Evolutionary conservation across 805 yeast genomes (phyloP).

Genomic region (Nakazawaea siamensis): DNA sequence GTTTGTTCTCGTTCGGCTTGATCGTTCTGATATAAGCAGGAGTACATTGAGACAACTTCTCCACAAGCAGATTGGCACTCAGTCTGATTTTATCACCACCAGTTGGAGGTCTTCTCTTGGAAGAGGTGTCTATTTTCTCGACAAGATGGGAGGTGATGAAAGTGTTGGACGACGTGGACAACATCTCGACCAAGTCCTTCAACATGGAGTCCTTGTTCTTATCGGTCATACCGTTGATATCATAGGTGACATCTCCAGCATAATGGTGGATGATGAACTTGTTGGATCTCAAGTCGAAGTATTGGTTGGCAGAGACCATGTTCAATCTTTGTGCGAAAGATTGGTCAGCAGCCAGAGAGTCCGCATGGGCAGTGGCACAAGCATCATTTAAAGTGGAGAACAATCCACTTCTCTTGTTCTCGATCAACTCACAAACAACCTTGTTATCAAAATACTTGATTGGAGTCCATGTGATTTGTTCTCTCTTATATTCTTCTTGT

Average conservation of each 20-base stretch:
- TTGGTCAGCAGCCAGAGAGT: constrained; percentile 92
- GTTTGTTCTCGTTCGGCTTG: constrained; percentile 90
- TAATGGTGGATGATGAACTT: constrained; percentile 91
- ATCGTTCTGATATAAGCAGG: constrained; percentile 97
- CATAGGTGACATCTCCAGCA: constrained; percentile 97
- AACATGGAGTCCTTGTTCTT: constrained; percentile 93
- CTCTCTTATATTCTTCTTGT: constrained; percentile 95
- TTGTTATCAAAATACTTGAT: constrained; percentile 93
- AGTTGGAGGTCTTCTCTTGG: constrained; percentile 82
- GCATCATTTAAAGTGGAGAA: constrained; percentile 97
- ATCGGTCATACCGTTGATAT: constrained; percentile 85
- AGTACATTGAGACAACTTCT: constrained; percentile 80
- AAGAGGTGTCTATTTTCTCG: constrained; percentile 51
- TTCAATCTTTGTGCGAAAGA: constrained; percentile 89
- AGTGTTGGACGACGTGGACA: constrained; percentile 60
- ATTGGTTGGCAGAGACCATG: constrained; percentile 72
- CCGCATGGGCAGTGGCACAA: constrained; percentile 97
- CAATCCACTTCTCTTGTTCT: constrained; percentile 87
- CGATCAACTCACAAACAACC: constrained; percentile 94
- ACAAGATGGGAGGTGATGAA: constrained; percentile 61
- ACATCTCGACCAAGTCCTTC: constrained; percentile 76
- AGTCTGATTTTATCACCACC: constrained; percentile 91
- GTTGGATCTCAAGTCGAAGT: constrained; percentile 80
- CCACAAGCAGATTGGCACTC: constrained; percentile 86
- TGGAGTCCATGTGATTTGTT: constrained; percentile 95